Percentiles rank a stretch among this genome's conserved stretches.
phyloP scores from a whole-genome alignment of 257 asterid genomes.

The Mitragyna speciosa region DNA sequence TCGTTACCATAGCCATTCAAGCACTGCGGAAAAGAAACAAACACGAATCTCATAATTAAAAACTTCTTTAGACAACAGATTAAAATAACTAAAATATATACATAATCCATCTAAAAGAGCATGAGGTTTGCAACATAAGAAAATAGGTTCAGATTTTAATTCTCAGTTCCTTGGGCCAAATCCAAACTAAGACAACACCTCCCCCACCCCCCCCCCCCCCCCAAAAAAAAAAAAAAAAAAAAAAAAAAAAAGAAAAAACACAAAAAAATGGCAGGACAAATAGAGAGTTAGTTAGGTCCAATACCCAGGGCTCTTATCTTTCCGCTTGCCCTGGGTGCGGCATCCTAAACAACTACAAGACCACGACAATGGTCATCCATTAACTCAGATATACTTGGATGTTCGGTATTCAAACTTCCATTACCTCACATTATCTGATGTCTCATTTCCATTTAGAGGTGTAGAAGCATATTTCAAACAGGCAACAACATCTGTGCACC shows the following conservation, averaged over 20 bases:
- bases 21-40: constrained; percentile 45
- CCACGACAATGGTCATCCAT: not conserved
- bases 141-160: not conserved
- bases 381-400: not conserved
- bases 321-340: not conserved
- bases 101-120: no score
- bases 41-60: not conserved
- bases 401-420: not conserved
- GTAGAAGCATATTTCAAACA: not conserved
- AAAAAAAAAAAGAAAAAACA: no score
- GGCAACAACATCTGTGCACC: not conserved
- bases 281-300: no score
- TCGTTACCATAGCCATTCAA: constrained; percentile 58
- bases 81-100: no score
- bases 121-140: not conserved
- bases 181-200: no score
- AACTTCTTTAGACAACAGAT: not conserved
- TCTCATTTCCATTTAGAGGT: not conserved
- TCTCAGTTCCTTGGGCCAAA: not conserved
- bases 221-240: no score
- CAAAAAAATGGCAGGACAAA: not conserved
- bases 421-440: not conserved
- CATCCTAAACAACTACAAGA: not conserved
- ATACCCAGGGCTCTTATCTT: no score
- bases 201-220: no score